Conservation (phyloP, 805 yeast genomes). For the Metschnikowia baotianmanensis region DNA sequence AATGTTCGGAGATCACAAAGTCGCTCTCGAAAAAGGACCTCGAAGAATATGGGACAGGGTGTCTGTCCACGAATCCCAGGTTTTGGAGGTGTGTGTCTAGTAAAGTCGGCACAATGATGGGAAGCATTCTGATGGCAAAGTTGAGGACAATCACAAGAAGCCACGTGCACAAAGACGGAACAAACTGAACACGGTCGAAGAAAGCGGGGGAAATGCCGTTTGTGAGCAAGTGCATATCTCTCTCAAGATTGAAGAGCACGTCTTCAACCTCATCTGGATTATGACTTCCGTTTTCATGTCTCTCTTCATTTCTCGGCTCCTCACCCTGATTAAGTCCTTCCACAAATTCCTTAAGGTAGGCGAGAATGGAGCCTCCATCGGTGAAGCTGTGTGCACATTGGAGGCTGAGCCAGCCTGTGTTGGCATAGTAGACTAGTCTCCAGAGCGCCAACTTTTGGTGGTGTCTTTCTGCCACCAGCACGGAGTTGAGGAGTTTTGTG, state of each 20-base stretch:
- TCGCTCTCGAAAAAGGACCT: constrained; percentile 9
- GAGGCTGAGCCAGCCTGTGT: constrained; percentile 12
- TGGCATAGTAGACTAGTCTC: constrained; percentile 7
- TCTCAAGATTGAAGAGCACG: constrained; percentile 5
- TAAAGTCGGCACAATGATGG: constrained; percentile 8
- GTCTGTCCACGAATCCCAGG: constrained; percentile 8
- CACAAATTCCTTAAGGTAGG: constrained; percentile 11
- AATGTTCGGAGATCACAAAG: constrained; percentile 1
- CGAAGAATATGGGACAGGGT: constrained; percentile 6
- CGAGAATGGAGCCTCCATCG: constrained; percentile 13
- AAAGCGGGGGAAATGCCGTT: constrained; percentile 8
- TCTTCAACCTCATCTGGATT: not conserved
- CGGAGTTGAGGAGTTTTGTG: not conserved
- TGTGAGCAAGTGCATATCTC: constrained; percentile 9
- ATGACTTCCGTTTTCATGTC: not conserved
- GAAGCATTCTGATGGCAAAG: constrained; percentile 5
- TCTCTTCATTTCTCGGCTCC: no score
- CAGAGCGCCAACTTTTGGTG: constrained; percentile 4
- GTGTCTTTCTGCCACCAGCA: constrained; percentile 3
- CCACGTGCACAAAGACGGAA: constrained; percentile 3
- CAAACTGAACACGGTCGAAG: constrained; percentile 2
- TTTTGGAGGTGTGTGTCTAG: constrained; percentile 10
- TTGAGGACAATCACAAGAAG: constrained; percentile 2
- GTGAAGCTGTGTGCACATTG: constrained; percentile 10
- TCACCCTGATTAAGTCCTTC: constrained; percentile 7